Conservation (phyloP, 352 stramenopile genomes). For the Globisporangium sylvaticum region DNA sequence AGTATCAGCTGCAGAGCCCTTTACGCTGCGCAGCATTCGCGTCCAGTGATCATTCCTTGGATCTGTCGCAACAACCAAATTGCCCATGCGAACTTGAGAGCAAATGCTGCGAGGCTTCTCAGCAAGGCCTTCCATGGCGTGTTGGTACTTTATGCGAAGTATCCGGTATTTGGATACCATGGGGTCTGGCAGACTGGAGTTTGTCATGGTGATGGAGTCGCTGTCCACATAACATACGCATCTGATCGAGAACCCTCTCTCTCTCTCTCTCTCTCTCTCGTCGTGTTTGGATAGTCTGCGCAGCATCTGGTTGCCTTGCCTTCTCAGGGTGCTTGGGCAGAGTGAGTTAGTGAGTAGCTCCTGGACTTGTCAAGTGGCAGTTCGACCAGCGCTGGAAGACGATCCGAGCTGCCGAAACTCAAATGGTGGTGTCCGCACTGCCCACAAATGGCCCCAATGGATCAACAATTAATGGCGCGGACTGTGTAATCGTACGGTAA, state of each 20-base stretch:
- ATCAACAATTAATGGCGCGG: background rate
- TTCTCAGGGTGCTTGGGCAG: background rate
- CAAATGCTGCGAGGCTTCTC: background rate
- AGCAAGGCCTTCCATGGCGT: background rate
- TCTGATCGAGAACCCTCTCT: background rate
- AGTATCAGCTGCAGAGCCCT: background rate
- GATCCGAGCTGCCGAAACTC: background rate
- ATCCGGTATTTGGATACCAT: background rate
- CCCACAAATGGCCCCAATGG: background rate
- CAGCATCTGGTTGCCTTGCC: background rate
- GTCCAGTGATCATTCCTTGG: background rate
- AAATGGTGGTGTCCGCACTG: background rate
- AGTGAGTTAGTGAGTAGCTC: background rate
- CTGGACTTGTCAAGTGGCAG: background rate
- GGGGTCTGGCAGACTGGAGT: background rate
- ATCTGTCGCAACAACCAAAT: background rate
- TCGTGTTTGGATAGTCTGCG: background rate
- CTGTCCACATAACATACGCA: background rate
- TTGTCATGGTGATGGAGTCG: background rate
- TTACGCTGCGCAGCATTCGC: background rate
- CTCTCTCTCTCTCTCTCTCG: background rate
- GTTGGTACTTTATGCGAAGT: background rate
- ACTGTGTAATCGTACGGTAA: background rate
- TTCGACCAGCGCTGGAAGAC: background rate
- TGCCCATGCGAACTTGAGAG: background rate